Evolutionary conservation across 116 monocot genomes (phyloP).

Genomic region (Dioscorea cayenensis): DNA sequence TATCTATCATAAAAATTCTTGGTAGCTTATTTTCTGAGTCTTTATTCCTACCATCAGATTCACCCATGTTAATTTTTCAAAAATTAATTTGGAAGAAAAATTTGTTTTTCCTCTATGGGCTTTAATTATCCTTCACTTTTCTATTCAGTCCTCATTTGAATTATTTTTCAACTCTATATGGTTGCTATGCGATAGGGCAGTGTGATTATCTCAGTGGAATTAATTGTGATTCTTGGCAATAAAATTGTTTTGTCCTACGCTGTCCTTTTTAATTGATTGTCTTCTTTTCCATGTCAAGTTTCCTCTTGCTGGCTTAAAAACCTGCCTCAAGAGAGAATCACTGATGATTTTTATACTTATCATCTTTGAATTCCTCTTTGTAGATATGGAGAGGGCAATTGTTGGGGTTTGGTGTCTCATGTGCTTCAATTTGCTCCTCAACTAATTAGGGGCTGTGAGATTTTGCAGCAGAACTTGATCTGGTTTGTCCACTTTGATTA

Average conservation of each 20-base stretch:
- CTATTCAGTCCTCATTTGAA: too few relatives aligned
- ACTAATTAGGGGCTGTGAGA: constrained; percentile 67
- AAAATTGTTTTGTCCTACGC: too few relatives aligned
- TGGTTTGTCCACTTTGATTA: constrained; percentile 36
- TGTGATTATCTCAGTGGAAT: too few relatives aligned
- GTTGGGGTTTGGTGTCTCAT: constrained; percentile 75
- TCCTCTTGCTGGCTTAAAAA: too few relatives aligned
- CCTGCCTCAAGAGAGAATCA: not conserved
- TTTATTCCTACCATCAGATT: not conserved
- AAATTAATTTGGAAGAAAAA: not conserved
- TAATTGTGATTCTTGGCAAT: too few relatives aligned
- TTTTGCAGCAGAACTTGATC: constrained; percentile 94
- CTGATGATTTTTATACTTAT: not conserved
- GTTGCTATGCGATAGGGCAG: too few relatives aligned
- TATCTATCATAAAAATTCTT: constrained; percentile 98
- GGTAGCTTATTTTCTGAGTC: constrained; percentile 38
- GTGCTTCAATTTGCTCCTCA: constrained; percentile 69
- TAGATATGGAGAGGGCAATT: constrained; percentile 98
- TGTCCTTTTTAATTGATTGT: too few relatives aligned
- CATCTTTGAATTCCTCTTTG: constrained; percentile 8
- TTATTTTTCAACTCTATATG: too few relatives aligned
- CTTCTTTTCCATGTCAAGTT: too few relatives aligned
- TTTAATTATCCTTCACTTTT: not conserved
- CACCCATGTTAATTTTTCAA: not conserved
- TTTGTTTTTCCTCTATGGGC: not conserved